Base-by-base conservation (phyloP, 176 grass and related monocot species). In the Oryza glumipatula region DNA sequence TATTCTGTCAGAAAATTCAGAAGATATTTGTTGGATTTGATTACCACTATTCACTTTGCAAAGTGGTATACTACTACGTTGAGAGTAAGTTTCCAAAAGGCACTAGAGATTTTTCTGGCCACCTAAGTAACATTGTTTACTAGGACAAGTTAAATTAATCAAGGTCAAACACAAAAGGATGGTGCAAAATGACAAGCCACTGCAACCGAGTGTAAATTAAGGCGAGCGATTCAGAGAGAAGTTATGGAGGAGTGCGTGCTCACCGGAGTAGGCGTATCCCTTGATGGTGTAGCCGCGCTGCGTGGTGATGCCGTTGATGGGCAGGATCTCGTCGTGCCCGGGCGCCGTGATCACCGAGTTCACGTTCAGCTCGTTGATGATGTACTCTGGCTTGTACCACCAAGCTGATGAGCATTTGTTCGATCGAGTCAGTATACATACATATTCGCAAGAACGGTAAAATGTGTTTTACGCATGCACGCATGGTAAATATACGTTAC, bases 361-460 rank as follows among this genome's bases (percentile, higher is more conserved):
- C 0, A 95, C 88, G 89, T 99, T 99, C 3, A 99, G 81, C 79
- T 96, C 94, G 87, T 99, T 96, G 58, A 99, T 99, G 30, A 99
- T 99, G 78, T 94, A 82, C 78, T 99, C 96, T 54, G 96, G 88
- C 79, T 96, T 99, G 86, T 99, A 99, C 96, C 96, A 99, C 96
- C 96, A 99, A 21, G 91, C 96, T 98, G 87, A 22, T 4, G 51
- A 63, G 2, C 21, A 7, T 63, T 22, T 63, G 19, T 23, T 63
- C 16, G 5, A 13, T 61, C 6, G 3, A 12, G 21, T 63, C 58
- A 63, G 58, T 26, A 26, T 63, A 60, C 2, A 7, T 63, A 60
- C 1, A 44, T 10, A 60, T n/a, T 60, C 56, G 19, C 56, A 2
- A 2, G 51, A 15, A 60, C 0, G 19, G 56, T 60, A n/a, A 60